A percentile compares a stretch with the other conserved stretches of the same genome.
phyloP scores from a whole-genome alignment of 176 grass and related monocot species.

The Phyllostachys edulis region DNA sequence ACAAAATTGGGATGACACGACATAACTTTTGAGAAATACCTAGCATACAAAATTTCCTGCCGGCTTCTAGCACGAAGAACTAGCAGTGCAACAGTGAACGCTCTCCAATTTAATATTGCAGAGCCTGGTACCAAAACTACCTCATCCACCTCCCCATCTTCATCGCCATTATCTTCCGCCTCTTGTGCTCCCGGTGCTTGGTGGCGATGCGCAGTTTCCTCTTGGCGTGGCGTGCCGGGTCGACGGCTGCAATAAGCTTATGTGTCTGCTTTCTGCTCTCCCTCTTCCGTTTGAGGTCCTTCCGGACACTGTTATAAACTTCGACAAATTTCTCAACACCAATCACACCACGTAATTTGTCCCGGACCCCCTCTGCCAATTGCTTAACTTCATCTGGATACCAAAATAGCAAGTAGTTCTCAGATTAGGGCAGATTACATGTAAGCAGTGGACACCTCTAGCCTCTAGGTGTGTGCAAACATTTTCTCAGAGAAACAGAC shows the following conservation, averaged over 20 bases:
- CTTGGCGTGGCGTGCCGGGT: constrained; percentile 74
- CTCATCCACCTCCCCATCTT: constrained; percentile 71
- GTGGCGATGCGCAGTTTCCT: constrained; percentile 60
- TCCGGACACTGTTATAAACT: constrained; percentile 64
- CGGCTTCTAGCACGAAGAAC: not conserved
- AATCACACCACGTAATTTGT: constrained; percentile 59
- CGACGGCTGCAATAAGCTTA: constrained; percentile 66
- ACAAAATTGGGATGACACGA: not conserved
- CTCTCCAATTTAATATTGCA: constrained; percentile 6
- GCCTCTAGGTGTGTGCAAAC: not conserved
- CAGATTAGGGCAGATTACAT: not conserved
- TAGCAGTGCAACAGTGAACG: not conserved
- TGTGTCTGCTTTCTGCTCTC: constrained; percentile 62
- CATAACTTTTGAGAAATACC: not conserved
- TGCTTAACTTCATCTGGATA: constrained; percentile 81
- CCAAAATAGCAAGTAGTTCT: constrained; percentile 22
- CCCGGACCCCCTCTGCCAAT: constrained; percentile 54
- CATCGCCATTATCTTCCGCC: constrained; percentile 67
- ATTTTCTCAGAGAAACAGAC: not conserved
- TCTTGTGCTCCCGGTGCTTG: constrained; percentile 76
- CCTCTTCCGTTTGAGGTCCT: constrained; percentile 71
- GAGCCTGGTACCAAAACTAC: constrained; percentile 29
- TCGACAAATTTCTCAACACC: constrained; percentile 76
- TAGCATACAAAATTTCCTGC: constrained; percentile 27
- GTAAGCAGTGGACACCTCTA: not conserved